Conservation (phyloP, 371 early-diverging fungal genomes). For the Catenaria anguillulae region DNA sequence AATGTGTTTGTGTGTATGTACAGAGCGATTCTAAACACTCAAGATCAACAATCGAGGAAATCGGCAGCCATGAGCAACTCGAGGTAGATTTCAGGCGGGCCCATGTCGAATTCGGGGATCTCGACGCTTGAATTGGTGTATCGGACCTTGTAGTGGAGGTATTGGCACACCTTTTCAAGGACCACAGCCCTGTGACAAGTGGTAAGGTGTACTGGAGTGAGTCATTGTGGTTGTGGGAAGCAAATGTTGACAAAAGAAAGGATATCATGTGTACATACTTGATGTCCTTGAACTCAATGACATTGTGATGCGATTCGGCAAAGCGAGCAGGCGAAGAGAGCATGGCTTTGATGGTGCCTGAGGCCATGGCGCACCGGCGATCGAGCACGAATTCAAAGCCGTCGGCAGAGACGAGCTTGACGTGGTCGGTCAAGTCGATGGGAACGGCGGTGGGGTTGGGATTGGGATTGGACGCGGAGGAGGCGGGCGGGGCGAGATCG, state of each 20-base stretch:
- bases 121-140: conserved; percentile 46
- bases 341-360: conserved; percentile 87
- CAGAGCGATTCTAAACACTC: no score
- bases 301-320: conserved; percentile 73
- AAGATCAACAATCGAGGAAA: conserved; percentile 63
- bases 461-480: not conserved
- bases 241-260: no score
- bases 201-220: no score
- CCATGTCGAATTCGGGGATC: conserved; percentile 80
- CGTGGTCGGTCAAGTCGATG: conserved; percentile 26
- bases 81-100: conserved; percentile 59
- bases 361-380: conserved; percentile 72
- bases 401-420: conserved; percentile 71
- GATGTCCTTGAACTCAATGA: conserved; percentile 75
- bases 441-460: no score
- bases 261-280: no score
- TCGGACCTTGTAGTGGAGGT: conserved; percentile 65
- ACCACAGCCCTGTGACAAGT: conserved; percentile 54
- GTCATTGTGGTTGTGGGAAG: no score
- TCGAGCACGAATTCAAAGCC: conserved; percentile 79
- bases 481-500: no score
- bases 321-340: conserved; percentile 65
- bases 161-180: conserved; percentile 83
- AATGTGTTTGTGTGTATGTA: no score
- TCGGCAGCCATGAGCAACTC: conserved; percentile 93